Base-by-base conservation (phyloP, 2,329 filamentous ascomycete species). In the Hypoxylon rubiginosum region DNA sequence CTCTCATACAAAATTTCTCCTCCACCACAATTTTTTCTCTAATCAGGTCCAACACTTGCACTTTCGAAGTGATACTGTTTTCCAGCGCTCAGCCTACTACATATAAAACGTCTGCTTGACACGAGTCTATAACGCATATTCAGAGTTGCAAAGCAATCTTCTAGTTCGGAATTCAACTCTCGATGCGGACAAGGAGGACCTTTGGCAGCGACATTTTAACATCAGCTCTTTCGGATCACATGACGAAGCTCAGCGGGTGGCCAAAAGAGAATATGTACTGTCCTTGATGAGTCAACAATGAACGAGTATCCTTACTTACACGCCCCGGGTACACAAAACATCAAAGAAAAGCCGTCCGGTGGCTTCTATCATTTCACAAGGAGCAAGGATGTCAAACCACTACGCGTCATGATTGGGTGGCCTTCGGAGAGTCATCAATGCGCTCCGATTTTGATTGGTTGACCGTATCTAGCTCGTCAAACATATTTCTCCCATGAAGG, bases 321-420 rank as follows among this genome's bases (percentile, higher is more conserved):
- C 66, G 39, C 26, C 66, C 56, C 15, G 66, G 55, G 68, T 60
- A 15, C n/a, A 32, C 11, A 28, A 52, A 64, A 34, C 6, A 50
- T 32, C 32, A 63, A 41, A 52, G 36, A 59, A 64, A 63, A 62
- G 48, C 48, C 53, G 55, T 49, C 41, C 61, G 68, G 68, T 71
- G 72, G 69, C 66, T 69, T 70, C 67, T 59, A 67, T 75, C 70
- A 75, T 75, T 75, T 75, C 71, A 71, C 50, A 62, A 66, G 54
- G 62, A 39, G 51, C 72, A 73, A 58, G 73, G 70, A 48, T 69
- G 36, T 28, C 58, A 50, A 60, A 66, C 46, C 56, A 62, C 52
- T 58, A 73, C 73, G 71, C 72, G 74, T 74, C 72, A 72, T 73
- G 70, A 76, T 76, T 76, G 74, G 74, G 55, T 60, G 62, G 48